phyloP scores from a whole-genome alignment of 495 filamentous ascomycete genomes.

The Podospora comata region DNA sequence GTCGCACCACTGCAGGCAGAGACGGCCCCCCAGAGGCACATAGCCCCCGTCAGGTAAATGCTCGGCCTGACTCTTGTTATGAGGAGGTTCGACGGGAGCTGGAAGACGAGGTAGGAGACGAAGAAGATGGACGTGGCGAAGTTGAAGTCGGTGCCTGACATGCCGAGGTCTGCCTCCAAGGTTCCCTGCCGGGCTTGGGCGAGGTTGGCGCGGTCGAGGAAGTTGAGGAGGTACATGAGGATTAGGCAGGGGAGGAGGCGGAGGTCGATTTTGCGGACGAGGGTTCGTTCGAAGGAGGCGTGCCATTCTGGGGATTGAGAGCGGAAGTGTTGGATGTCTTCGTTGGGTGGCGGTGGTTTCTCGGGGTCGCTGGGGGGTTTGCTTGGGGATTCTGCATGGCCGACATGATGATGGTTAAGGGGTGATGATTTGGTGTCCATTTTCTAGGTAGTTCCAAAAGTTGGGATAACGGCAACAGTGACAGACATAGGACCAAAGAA shows the following conservation, averaged over 20 bases:
- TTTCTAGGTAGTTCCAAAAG: background rate
- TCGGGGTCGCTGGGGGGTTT: background rate
- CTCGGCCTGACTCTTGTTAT: conserved; percentile 48
- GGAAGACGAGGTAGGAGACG: conserved; percentile 55
- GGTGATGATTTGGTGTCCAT: background rate
- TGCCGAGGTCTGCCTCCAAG: conserved; percentile 44
- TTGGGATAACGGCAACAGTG: background rate
- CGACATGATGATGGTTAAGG: background rate
- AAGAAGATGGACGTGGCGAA: conserved; percentile 57
- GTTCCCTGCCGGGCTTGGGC: conserved; percentile 43
- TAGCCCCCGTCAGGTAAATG: conserved; percentile 53
- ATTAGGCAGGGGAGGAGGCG: conserved; percentile 42
- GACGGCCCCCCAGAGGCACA: conserved; percentile 61
- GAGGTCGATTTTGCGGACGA: conserved; percentile 42
- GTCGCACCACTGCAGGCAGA: conserved; percentile 55
- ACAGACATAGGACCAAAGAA: too few species aligned
- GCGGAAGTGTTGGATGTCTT: conserved; percentile 22
- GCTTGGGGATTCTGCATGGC: background rate
- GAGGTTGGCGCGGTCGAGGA: conserved; percentile 46
- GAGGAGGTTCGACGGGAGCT: conserved; percentile 56
- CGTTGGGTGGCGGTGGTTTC: background rate
- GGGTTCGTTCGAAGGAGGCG: conserved; percentile 20
- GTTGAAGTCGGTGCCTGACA: conserved; percentile 51
- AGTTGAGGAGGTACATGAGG: conserved; percentile 46
- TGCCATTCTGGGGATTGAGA: conserved; percentile 30